Percentiles rank a stretch among this genome's conserved stretches.
Evolutionary conservation across 1,284 basidiomycete genomes (phyloP).

Genomic region (Heliocybe sulcata): DNA sequence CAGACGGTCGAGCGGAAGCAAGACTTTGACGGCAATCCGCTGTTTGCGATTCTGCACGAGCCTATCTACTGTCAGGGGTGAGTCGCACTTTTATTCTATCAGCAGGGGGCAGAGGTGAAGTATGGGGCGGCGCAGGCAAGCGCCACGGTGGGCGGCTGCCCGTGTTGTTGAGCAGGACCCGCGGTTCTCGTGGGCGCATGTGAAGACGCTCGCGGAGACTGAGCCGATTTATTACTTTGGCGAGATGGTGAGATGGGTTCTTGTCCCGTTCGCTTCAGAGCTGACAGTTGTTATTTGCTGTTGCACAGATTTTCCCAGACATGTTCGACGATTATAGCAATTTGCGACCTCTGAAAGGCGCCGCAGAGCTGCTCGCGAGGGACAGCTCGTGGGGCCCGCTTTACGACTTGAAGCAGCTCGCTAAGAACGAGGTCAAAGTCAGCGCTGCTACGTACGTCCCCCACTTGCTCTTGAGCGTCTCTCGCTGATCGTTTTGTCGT

Average conservation of each 20-base stretch:
- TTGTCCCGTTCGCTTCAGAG: neutral
- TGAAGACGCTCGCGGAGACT: slow-evolving; percentile 24
- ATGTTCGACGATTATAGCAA: slow-evolving; percentile 41
- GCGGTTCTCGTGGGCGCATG: slow-evolving; percentile 34
- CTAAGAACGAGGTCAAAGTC: slow-evolving; percentile 39
- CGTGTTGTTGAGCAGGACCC: slow-evolving; percentile 26
- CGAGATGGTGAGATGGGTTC: slow-evolving; percentile 36
- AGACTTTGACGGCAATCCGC: slow-evolving; percentile 37
- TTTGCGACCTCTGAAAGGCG: slow-evolving; percentile 37
- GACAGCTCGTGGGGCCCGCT: slow-evolving; percentile 33
- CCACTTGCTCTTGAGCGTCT: no score
- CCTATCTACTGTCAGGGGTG: slow-evolving; percentile 43
- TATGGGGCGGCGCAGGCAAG: no score
- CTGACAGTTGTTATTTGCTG: no score
- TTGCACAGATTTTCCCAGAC: slow-evolving; percentile 33
- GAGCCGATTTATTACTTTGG: slow-evolving; percentile 39
- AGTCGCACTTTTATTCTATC: no score
- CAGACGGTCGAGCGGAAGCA: slow-evolving; percentile 29
- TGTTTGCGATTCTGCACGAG: slow-evolving; percentile 44
- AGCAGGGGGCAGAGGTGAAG: no score
- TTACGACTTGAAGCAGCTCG: slow-evolving; percentile 36
- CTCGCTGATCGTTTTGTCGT: no score
- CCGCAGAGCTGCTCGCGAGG: slow-evolving; percentile 36
- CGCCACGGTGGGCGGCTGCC: slow-evolving; percentile 38
- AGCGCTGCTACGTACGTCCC: neutral